phyloP scores from a whole-genome alignment of 306 rosid genomes.

The Fragaria iinumae region DNA sequence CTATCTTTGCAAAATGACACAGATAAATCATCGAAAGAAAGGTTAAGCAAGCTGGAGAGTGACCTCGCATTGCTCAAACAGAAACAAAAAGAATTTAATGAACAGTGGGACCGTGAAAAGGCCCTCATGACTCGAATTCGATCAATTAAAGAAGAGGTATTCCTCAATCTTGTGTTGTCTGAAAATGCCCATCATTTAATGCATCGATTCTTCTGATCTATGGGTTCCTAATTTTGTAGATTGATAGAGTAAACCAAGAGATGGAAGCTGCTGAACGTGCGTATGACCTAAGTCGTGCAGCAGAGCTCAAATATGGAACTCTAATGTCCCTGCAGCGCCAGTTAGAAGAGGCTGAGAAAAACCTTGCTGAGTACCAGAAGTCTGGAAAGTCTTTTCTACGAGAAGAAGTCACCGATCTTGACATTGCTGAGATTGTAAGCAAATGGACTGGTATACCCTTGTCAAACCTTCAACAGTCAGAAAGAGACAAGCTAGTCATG shows the following conservation, averaged over 20 bases:
- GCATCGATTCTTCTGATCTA: background rate
- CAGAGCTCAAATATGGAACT: conserved; percentile 95
- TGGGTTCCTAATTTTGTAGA: conserved; percentile 41
- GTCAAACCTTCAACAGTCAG: conserved; percentile 87
- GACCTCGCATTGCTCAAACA: conserved; percentile 72
- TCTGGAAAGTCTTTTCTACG: conserved; percentile 72
- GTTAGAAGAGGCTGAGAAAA: conserved; percentile 77
- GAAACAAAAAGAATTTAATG: conserved; percentile 72
- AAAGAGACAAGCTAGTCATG: conserved; percentile 73
- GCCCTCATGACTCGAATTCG: conserved; percentile 71
- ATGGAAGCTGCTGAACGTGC: conserved; percentile 97
- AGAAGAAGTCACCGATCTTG: conserved; percentile 93
- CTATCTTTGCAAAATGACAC: conserved; percentile 86
- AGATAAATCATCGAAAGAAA: conserved; percentile 91
- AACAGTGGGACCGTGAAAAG: conserved; percentile 90
- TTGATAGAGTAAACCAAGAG: conserved; percentile 95
- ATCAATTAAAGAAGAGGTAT: conserved; percentile 93
- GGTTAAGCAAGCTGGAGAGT: conserved; percentile 76
- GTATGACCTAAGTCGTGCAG: conserved; percentile 88
- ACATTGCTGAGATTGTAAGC: conserved; percentile 87
- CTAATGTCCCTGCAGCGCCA: conserved; percentile 73
- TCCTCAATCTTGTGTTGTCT: background rate
- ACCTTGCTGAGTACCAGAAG: conserved; percentile 58
- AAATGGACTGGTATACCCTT: conserved; percentile 92
- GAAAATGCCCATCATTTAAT: background rate